Percentiles rank a stretch among this genome's conserved stretches.
Evolutionary conservation across 768 basidiomycete genomes (phyloP).

Genomic region (Cystobasidium onofrii): DNA sequence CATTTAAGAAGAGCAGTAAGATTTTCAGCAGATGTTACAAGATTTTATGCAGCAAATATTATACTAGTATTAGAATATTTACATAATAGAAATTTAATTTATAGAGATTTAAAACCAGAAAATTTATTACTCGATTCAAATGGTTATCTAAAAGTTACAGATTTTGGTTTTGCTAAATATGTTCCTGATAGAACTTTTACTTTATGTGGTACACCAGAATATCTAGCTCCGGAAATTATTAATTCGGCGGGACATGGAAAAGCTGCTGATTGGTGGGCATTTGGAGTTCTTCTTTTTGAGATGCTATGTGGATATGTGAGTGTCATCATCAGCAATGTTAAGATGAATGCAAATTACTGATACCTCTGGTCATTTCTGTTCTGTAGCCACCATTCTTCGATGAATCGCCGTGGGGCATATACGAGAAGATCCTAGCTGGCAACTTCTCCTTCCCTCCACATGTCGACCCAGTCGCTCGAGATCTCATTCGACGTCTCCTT

Average conservation of each 20-base stretch:
- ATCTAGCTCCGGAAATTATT: slow-evolving; percentile 74
- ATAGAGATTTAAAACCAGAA: slow-evolving; percentile 96
- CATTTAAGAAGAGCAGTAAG: slow-evolving; percentile 86
- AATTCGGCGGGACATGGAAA: slow-evolving; percentile 96
- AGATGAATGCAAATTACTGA: too few species aligned
- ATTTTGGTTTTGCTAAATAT: slow-evolving; percentile 87
- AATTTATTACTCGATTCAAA: slow-evolving; percentile 76
- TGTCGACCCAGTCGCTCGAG: slow-evolving; percentile 80
- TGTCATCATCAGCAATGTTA: too few species aligned
- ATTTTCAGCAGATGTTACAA: slow-evolving; percentile 93
- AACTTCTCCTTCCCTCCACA: slow-evolving; percentile 82
- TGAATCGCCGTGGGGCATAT: slow-evolving; percentile 90
- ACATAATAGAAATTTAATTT: slow-evolving; percentile 93
- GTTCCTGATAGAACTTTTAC: slow-evolving; percentile 98
- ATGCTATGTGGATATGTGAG: slow-evolving; percentile 83
- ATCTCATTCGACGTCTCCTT: slow-evolving; percentile 77
- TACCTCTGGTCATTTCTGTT: background rate
- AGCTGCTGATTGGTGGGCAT: slow-evolving; percentile 99
- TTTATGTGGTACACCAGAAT: slow-evolving; percentile 89
- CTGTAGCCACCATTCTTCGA: slow-evolving; percentile 77
- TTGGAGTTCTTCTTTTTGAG: slow-evolving; percentile 92
- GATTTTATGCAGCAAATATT: slow-evolving; percentile 95
- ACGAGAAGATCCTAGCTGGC: slow-evolving; percentile 88
- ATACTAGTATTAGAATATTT: slow-evolving; percentile 89
- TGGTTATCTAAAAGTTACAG: slow-evolving; percentile 88